Evolutionary conservation across 2,329 filamentous ascomycete genomes (phyloP).

Genomic region (Magnaporthiopsis poae): DNA sequence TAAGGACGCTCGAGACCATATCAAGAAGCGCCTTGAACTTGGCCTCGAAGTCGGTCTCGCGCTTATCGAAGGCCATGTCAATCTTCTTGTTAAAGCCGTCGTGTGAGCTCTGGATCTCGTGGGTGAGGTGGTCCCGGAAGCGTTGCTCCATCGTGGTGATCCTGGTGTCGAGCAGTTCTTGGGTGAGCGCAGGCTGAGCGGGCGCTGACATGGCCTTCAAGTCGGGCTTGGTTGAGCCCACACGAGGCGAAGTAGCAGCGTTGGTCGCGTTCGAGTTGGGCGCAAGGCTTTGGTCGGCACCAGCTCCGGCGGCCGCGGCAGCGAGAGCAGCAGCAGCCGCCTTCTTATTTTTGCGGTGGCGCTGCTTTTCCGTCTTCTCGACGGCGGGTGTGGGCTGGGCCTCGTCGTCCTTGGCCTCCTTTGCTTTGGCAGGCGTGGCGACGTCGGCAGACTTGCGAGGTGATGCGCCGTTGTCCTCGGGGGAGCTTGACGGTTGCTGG

Average conservation of each 20-base stretch:
- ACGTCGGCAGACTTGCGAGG: conserved; percentile 22
- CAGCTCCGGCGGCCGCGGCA: conserved; percentile 27
- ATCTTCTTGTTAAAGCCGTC: conserved; percentile 26
- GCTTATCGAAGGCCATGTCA: conserved; percentile 51
- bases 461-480: conserved; percentile 20
- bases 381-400: conserved; percentile 19
- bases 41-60: conserved; percentile 42
- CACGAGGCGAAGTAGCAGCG: conserved; percentile 22
- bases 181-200: conserved; percentile 13
- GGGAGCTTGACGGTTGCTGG: conserved; percentile 19
- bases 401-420: conserved; percentile 37
- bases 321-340: conserved; percentile 31
- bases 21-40: conserved; percentile 46
- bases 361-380: conserved; percentile 54
- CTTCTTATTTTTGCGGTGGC: conserved; percentile 59
- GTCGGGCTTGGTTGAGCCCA: conserved; percentile 24
- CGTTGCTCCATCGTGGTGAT: conserved; percentile 43
- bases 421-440: conserved; percentile 27
- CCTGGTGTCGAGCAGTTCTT: conserved; percentile 44
- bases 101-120: conserved; percentile 34
- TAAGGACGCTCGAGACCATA: conserved; percentile 50
- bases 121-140: conserved; percentile 45
- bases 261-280: conserved; percentile 26
- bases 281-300: conserved; percentile 33
- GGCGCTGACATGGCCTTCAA: conserved; percentile 16